phyloP scores from a whole-genome alignment of 169 alveolate genomes.

The Cryptosporidium parvum region DNA sequence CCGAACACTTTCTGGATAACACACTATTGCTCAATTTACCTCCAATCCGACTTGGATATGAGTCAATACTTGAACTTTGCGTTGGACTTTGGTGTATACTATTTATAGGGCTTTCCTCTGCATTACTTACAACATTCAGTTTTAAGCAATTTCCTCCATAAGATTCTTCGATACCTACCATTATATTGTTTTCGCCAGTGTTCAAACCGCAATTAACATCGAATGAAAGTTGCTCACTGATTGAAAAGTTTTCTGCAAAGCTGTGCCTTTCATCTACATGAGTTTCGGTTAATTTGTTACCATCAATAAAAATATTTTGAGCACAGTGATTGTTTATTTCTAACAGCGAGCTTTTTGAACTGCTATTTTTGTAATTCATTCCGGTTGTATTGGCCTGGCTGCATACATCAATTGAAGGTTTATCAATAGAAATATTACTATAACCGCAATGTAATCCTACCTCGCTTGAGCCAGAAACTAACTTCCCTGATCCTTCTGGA shows the following conservation, averaged over 20 bases:
- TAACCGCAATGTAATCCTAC: not conserved
- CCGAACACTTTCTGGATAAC: conserved; percentile 19
- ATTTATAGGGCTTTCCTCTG: conserved; percentile 36
- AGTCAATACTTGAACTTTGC: conserved; percentile 7
- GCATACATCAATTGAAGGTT: not conserved
- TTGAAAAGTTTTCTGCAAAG: conserved; percentile 8
- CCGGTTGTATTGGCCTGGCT: not conserved
- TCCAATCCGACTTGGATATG: not conserved
- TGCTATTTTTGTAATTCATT: not conserved
- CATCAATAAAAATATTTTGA: conserved; percentile 9
- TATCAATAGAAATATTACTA: conserved; percentile 9
- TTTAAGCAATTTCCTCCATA: not conserved
- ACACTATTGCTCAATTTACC: not conserved
- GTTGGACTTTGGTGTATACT: conserved; percentile 15
- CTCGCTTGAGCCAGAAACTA: not conserved
- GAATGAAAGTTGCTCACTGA: conserved; percentile 6
- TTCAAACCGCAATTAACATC: not conserved
- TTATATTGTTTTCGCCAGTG: not conserved
- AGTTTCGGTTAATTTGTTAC: not conserved
- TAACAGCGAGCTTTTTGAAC: conserved; percentile 17
- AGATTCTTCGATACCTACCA: not conserved
- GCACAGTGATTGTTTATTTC: conserved; percentile 4
- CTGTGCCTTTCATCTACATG: conserved; percentile 17
- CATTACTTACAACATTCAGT: not conserved
- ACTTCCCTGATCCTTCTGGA: not conserved